These are phyloP conservation scores for Boletus tomentosulus DNA, from an alignment of 768 basidiomycete genomes.

Conservation along the genomic window DNA sequence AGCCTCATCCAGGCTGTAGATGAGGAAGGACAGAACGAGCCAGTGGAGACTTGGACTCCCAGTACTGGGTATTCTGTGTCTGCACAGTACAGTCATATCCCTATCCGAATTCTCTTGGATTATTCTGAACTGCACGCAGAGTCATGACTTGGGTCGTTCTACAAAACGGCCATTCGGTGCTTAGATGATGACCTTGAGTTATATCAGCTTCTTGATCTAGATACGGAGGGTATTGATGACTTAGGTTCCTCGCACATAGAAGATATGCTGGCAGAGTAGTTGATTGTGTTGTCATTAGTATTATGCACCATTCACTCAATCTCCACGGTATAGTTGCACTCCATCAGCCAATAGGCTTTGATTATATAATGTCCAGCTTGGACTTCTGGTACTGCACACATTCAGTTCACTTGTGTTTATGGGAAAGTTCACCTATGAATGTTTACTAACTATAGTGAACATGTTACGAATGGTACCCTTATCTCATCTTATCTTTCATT, in stretches of 20 bases:
- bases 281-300: background rate
- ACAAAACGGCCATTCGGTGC: background rate
- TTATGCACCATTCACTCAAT: too few relatives aligned
- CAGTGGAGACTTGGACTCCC: too few relatives aligned
- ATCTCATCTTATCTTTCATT: too few relatives aligned
- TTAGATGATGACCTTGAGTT: background rate
- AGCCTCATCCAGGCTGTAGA: background rate
- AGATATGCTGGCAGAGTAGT: background rate
- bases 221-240: constrained; percentile 1
- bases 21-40: too few relatives aligned
- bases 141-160: background rate
- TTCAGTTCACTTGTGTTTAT: too few relatives aligned
- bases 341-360: too few relatives aligned
- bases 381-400: too few relatives aligned
- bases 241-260: background rate
- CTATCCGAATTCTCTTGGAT: background rate
- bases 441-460: too few relatives aligned
- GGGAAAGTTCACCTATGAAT: too few relatives aligned
- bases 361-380: too few relatives aligned
- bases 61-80: background rate
- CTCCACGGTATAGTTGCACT: too few relatives aligned
- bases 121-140: background rate
- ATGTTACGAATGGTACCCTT: too few relatives aligned
- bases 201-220: background rate
- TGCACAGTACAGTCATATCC: background rate